Evolutionary conservation across 768 basidiomycete species (phyloP).

Genomic region (Suillus plorans): DNA sequence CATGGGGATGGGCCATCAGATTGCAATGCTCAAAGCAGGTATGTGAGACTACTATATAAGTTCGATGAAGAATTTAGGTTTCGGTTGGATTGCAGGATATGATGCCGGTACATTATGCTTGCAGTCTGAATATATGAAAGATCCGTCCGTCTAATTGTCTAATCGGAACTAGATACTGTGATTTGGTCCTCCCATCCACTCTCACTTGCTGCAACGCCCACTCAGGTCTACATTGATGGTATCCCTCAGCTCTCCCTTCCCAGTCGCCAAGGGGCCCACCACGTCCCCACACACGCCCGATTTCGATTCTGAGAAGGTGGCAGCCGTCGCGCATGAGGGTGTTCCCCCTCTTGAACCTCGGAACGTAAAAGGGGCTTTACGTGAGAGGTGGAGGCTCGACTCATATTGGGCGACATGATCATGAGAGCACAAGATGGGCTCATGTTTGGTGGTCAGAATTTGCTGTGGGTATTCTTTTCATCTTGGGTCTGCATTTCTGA

Average conservation of each 20-base stretch:
- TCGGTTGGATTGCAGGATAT: constrained; percentile 28
- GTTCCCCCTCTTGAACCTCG: constrained; percentile 64
- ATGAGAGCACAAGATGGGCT: constrained; percentile 73
- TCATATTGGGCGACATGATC: constrained; percentile 51
- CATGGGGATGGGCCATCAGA: constrained; percentile 67
- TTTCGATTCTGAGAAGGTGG: constrained; percentile 65
- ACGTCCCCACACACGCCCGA: constrained; percentile 58
- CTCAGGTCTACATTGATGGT: constrained; percentile 83
- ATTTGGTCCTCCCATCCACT: constrained; percentile 79
- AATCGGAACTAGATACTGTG: constrained; percentile 51
- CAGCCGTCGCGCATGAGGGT: constrained; percentile 66
- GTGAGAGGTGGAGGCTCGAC: constrained; percentile 26
- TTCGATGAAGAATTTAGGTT: not conserved
- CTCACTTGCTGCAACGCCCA: constrained; percentile 69
- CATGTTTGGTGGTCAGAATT: constrained; percentile 66
- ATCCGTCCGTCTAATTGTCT: constrained; percentile 1
- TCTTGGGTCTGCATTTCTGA: not conserved
- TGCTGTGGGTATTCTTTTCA: constrained; percentile 51
- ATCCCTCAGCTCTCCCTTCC: constrained; percentile 65
- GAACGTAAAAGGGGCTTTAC: constrained; percentile 37
- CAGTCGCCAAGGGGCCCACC: constrained; percentile 31
- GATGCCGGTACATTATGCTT: constrained; percentile 41
- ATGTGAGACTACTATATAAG: not conserved
- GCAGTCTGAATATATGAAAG: not conserved
- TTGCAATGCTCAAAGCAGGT: constrained; percentile 61